Base-by-base conservation (phyloP, 306 rosid species). In the Fragaria iinumae region DNA sequence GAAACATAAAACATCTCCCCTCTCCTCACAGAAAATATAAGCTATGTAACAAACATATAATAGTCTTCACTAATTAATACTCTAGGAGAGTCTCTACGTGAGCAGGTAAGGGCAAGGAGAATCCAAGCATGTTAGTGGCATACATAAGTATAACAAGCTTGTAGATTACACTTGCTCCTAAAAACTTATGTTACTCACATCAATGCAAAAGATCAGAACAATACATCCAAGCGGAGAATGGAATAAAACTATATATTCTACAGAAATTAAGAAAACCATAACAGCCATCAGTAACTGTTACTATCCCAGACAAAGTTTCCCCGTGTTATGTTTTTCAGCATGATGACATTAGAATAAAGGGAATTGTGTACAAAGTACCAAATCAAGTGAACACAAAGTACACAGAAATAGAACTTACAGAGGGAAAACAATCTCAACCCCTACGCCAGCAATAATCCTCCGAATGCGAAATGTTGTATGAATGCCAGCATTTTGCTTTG, bases 401-500 rank as follows among this genome's bases (percentile, higher is more conserved):
- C 43, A 43, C 7, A 47, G 11, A 32, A 75, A 36, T 48, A 45
- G 2, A 69, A 86, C 97, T 90, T 84, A 95, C 99, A 95, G 73
- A 2, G 99, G 97, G 87, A 92, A 92, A 56, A 88, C 90, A 49
- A 95, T 92, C 92, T 95, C 99, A 82, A 95, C 97, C 27, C 99
- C 99, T 6, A 90, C 69, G 12, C 97, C 99, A 20, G 97, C 99
- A 72, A 95, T 89, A 74, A 95, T 91, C 84, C 97, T 91, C 79
- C 99, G 88, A 78, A 92, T 78, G 29, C 97, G 91, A 67, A 95
- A 87, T 25, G 99, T 95, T 1, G 99, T 92, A 87, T 95, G 97
- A 83, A 95, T 91, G 36, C 97, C 97, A 68, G 97, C 93, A 88
- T 95, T 92, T 83, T 95, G 99, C 76, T 68, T 95, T n/a, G 97